These are phyloP conservation scores for Xylaria polymorpha DNA, from an alignment of 2,329 filamentous ascomycete species.

Conservation along the genomic window DNA sequence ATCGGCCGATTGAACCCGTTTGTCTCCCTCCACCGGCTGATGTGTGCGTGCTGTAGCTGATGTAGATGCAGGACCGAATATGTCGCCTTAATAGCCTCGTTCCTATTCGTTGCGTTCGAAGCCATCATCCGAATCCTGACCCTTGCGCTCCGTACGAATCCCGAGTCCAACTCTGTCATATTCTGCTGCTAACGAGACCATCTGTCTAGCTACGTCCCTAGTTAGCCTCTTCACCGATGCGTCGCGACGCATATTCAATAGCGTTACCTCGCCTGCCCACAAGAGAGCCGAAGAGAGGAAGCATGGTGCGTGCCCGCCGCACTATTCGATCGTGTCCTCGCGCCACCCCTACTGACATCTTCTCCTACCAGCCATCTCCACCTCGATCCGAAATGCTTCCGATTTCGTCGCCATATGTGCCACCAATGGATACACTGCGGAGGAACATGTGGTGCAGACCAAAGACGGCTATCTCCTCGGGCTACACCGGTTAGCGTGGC, in stretches of 20 bases:
- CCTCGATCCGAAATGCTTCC: slow-evolving; percentile 83
- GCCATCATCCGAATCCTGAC: slow-evolving; percentile 86
- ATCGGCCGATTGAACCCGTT: slow-evolving; percentile 56
- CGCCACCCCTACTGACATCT: slow-evolving; percentile 65
- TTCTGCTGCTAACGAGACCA: slow-evolving; percentile 37
- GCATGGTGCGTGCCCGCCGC: slow-evolving; percentile 61
- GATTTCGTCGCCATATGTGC: slow-evolving; percentile 96
- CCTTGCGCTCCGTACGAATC: slow-evolving; percentile 79
- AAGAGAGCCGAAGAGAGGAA: slow-evolving; percentile 75
- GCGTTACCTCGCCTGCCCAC: slow-evolving; percentile 75
- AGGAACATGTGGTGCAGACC: slow-evolving; percentile 96
- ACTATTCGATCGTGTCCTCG: background rate
- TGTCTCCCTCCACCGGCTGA: slow-evolving; percentile 34
- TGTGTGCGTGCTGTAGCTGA: slow-evolving; percentile 29
- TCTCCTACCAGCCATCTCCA: slow-evolving; percentile 71
- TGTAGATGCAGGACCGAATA: slow-evolving; percentile 76
- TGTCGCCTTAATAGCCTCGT: slow-evolving; percentile 84
- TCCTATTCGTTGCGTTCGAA: slow-evolving; percentile 85
- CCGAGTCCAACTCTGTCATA: slow-evolving; percentile 18
- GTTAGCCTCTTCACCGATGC: slow-evolving; percentile 84
- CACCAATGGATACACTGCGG: slow-evolving; percentile 89
- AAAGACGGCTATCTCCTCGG: slow-evolving; percentile 93
- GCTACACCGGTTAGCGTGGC: slow-evolving; percentile 86
- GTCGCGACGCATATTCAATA: slow-evolving; percentile 85
- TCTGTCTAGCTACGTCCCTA: slow-evolving; percentile 74